Percentiles rank a stretch among this genome's conserved stretches.
Evolutionary conservation across 495 filamentous ascomycete species (phyloP).

Genomic region (Chaetomium cochliodes): DNA sequence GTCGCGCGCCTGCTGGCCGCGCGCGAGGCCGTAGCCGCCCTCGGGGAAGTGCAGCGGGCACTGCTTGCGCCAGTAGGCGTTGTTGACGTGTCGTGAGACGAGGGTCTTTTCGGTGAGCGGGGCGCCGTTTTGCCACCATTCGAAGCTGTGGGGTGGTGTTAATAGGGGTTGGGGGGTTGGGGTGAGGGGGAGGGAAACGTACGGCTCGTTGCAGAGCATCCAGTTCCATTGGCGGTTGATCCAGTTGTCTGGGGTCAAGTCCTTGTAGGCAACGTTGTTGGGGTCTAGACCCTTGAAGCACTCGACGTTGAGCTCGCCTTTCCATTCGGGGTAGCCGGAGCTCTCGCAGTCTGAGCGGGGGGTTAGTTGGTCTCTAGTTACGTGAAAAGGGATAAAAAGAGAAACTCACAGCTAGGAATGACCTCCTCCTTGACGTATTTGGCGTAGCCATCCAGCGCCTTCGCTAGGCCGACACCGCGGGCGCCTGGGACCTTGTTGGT

Average conservation of each 20-base stretch:
- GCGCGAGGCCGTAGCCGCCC: conserved; percentile 51
- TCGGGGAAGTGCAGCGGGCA: conserved; percentile 63
- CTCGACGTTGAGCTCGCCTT: conserved; percentile 45
- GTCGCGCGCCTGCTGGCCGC: conserved; percentile 52
- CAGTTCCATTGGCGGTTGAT: conserved; percentile 62
- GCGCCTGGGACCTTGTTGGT: conserved; percentile 32
- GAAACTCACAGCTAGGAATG: conserved; percentile 43
- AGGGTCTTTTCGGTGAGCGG: conserved; percentile 45
- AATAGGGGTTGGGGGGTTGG: background rate
- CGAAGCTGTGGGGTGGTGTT: conserved; percentile 24
- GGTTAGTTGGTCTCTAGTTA: background rate
- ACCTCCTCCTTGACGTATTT: conserved; percentile 51
- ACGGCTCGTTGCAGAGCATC: conserved; percentile 66
- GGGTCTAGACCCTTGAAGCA: conserved; percentile 61
- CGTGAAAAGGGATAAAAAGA: background rate
- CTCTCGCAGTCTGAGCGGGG: conserved; percentile 25
- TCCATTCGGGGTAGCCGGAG: conserved; percentile 46
- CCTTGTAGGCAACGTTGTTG: conserved; percentile 56
- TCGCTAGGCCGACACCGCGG: conserved; percentile 30
- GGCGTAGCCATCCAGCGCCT: conserved; percentile 38
- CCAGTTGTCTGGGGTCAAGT: conserved; percentile 51
- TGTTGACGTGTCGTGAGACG: conserved; percentile 57
- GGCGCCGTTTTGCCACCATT: conserved; percentile 49
- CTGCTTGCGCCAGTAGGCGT: conserved; percentile 58
- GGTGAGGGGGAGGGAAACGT: conserved; percentile 9